phyloP scores from a whole-genome alignment of 1,139 yeast genomes.

The Pichia sp. region DNA sequence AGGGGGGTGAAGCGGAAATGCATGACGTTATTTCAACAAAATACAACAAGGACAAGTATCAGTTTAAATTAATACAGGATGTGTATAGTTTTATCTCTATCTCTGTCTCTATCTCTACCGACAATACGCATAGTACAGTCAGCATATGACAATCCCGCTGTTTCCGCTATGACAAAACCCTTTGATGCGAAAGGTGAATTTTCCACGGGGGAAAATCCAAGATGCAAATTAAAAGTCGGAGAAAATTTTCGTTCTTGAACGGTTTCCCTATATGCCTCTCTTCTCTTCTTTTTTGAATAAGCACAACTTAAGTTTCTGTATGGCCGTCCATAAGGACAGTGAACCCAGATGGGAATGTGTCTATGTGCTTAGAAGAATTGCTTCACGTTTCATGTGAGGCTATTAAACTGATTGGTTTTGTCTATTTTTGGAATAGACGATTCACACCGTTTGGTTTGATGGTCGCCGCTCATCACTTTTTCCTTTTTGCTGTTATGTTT shows the following conservation, averaged over 20 bases:
- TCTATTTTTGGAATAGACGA: too few relatives aligned
- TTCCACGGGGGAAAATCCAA: neutral
- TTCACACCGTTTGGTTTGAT: too few relatives aligned
- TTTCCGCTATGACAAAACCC: neutral
- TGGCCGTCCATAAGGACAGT: neutral
- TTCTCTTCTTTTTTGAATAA: slow-evolving; percentile 4
- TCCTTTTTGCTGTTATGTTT: too few relatives aligned
- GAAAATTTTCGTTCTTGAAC: neutral
- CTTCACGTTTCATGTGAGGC: too few relatives aligned
- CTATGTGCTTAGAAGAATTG: slow-evolving; percentile 13
- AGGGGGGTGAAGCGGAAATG: too few relatives aligned
- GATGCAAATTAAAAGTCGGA: neutral
- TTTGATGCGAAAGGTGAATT: neutral
- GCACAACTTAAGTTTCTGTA: slow-evolving; percentile 15
- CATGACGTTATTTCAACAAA: too few relatives aligned
- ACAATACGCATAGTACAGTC: neutral
- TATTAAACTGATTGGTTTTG: too few relatives aligned
- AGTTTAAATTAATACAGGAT: too few relatives aligned
- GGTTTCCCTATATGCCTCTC: neutral
- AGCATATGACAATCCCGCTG: neutral
- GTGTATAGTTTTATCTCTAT: too few relatives aligned
- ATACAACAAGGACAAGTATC: too few relatives aligned
- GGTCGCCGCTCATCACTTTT: too few relatives aligned
- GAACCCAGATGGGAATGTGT: slow-evolving; percentile 11
- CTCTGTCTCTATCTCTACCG: too few relatives aligned